phyloP scores from a whole-genome alignment of 2,329 filamentous ascomycete genomes.

The Fonsecaea pedrosoi region DNA sequence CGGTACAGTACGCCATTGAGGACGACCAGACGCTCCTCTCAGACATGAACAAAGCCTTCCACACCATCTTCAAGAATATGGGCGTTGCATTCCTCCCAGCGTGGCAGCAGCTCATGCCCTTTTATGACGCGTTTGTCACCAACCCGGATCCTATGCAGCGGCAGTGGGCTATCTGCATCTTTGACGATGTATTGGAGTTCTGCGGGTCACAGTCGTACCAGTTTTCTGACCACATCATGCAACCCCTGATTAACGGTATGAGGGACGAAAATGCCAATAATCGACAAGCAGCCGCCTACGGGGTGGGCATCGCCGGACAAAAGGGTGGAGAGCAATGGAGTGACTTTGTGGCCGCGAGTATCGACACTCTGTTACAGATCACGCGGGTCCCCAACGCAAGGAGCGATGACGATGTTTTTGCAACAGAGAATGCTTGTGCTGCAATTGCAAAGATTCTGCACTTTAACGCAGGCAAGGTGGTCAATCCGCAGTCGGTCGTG shows the following conservation, averaged over 20 bases:
- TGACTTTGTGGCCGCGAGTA: slow-evolving; percentile 79
- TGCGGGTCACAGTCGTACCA: slow-evolving; percentile 87
- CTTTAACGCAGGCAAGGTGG: slow-evolving; percentile 79
- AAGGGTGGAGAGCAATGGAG: slow-evolving; percentile 87
- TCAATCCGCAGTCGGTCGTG: slow-evolving; percentile 76
- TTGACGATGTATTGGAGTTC: slow-evolving; percentile 98
- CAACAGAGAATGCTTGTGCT: slow-evolving; percentile 95
- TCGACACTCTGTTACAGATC: slow-evolving; percentile 84
- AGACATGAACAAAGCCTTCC: slow-evolving; percentile 99
- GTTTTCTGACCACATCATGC: slow-evolving; percentile 84
- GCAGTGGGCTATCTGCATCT: slow-evolving; percentile 98
- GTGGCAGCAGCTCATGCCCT: slow-evolving; percentile 84
- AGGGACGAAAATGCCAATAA: slow-evolving; percentile 86
- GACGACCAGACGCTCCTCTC: slow-evolving; percentile 96
- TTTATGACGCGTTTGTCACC: slow-evolving; percentile 83
- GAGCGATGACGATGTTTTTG: slow-evolving; percentile 92
- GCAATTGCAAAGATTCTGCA: slow-evolving; percentile 97
- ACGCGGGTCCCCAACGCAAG: slow-evolving; percentile 81
- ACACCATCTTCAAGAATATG: slow-evolving; percentile 98
- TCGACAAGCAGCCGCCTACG: slow-evolving; percentile 93
- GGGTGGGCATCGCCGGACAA: slow-evolving; percentile 92
- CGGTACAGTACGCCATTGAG: slow-evolving; percentile 87
- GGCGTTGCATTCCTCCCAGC: slow-evolving; percentile 80
- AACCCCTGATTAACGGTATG: slow-evolving; percentile 85
- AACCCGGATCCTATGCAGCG: slow-evolving; percentile 81